Conservation (phyloP, 306 rosid genomes). For the Cicer arietinum region DNA sequence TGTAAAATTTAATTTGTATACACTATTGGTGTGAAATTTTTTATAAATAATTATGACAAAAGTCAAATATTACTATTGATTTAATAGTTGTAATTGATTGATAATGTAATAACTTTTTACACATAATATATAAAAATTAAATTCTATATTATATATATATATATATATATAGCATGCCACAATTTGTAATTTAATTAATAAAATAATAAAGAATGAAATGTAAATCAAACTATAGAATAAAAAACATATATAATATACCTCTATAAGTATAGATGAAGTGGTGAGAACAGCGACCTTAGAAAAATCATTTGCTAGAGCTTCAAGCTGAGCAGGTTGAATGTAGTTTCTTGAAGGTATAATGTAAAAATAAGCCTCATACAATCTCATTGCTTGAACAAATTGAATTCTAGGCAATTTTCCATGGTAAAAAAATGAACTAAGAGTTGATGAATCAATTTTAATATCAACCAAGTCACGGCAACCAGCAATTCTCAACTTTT, state of each 20-base stretch:
- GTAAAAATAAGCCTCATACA: slow-evolving; percentile 40
- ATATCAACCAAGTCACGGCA: background rate
- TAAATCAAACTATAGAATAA: too few species aligned
- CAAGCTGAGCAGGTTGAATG: background rate
- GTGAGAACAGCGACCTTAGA: slow-evolving; percentile 35
- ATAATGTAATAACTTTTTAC: too few species aligned
- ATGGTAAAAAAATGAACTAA: slow-evolving; percentile 19
- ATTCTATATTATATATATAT: too few species aligned
- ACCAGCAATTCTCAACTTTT: slow-evolving; percentile 30
- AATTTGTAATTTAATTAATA: too few species aligned
- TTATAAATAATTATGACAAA: too few species aligned
- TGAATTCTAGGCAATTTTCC: slow-evolving; percentile 9
- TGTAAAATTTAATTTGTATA: too few species aligned
- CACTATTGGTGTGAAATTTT: too few species aligned
- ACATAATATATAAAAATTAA: too few species aligned
- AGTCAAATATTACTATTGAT: too few species aligned
- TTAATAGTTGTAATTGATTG: too few species aligned
- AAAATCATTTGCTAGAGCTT: slow-evolving; percentile 14
- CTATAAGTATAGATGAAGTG: slow-evolving; percentile 40
- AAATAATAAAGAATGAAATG: background rate
- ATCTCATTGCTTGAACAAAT: background rate
- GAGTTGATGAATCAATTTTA: slow-evolving; percentile 38
- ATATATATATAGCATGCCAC: background rate
- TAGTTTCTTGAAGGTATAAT: background rate
- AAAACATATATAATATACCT: slow-evolving; percentile 42